Conservation (phyloP, 2,329 filamentous ascomycete species). For the Curvularia spicifera region DNA sequence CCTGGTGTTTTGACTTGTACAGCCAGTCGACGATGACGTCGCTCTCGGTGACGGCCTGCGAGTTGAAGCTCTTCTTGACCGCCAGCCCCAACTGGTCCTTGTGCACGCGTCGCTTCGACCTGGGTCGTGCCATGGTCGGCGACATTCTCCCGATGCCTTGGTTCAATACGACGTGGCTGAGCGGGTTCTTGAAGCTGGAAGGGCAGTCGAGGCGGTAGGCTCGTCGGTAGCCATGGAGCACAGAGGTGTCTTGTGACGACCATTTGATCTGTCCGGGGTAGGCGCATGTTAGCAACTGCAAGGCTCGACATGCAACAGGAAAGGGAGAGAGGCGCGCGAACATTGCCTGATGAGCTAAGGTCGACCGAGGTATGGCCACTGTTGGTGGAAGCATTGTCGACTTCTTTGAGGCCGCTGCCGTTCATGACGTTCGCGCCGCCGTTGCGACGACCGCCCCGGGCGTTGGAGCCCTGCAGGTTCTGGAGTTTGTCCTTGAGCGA, state of each 20-base stretch:
- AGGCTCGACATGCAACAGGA: slow-evolving; percentile 8
- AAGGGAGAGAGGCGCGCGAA: slow-evolving; percentile 28
- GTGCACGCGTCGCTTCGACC: slow-evolving; percentile 68
- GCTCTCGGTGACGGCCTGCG: slow-evolving; percentile 77
- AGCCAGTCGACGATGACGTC: slow-evolving; percentile 82
- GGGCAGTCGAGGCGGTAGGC: slow-evolving; percentile 74
- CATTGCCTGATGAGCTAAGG: slow-evolving; percentile 39
- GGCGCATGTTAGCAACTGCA: slow-evolving; percentile 20
- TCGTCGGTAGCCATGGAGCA: slow-evolving; percentile 77
- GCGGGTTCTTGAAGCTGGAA: slow-evolving; percentile 66
- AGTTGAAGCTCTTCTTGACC: slow-evolving; percentile 84
- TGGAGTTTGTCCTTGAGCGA: slow-evolving; percentile 53
- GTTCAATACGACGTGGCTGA: slow-evolving; percentile 59
- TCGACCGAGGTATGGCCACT: slow-evolving; percentile 44
- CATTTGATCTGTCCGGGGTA: slow-evolving; percentile 61
- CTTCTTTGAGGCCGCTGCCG: slow-evolving; percentile 48
- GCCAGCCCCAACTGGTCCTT: slow-evolving; percentile 74
- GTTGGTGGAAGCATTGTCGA: slow-evolving; percentile 47
- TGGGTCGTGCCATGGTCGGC: slow-evolving; percentile 75
- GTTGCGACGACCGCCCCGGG: slow-evolving; percentile 48
- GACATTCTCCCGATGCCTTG: slow-evolving; percentile 72
- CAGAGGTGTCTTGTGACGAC: slow-evolving; percentile 69
- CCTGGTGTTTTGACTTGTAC: slow-evolving; percentile 70
- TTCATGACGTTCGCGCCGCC: slow-evolving; percentile 35
- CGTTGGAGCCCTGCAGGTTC: slow-evolving; percentile 47